Base-by-base conservation (phyloP, 1,284 basidiomycete species). In the Trichosporon sp. region DNA sequence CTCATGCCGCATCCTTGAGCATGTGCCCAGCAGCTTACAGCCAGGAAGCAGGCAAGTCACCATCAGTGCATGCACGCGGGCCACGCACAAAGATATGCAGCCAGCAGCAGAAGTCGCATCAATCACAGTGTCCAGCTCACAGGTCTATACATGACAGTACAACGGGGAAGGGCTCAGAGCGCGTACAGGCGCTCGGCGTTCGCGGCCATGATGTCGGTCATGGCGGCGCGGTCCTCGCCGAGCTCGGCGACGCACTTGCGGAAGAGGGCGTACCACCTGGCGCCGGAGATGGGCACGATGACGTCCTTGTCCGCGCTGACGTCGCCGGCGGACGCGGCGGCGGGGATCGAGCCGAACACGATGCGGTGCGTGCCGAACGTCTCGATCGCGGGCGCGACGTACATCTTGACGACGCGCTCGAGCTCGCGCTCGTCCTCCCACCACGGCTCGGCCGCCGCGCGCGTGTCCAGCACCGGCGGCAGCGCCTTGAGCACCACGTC, bases 241-340 rank as follows among this genome's bases (percentile, higher is more conserved):
- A 95, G 85, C 82, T 94, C 92, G n/a, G 90, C 87, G 65, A 93
- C 86, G 1, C 89, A 89, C 79, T 91, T 91, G 71, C 91, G 86
- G 15, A 92, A 89, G 67, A 93, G 86, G 71, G 88, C 89, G 77
- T 92, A 95, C 93, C 93, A 95, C 74, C 90, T 88, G 15, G 86
- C 42, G 85, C 88, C 62, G 77, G 76, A 29, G 82, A 85, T 63
- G 78, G 84, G n/a, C 84, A 86, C 65, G 74, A 80, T n/a, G 81
- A 79, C 62, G 7, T 34, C 58, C 31, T 68, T 65, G 18, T 34
- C n/a, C 8, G 7, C 13, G 21, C 8, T 65, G 64, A 77, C 67
- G 12, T 31, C 15, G 29, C 27, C 27, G 18, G 72, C 67, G 1
- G 67, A 31, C 11, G 74, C 70, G 0, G 79, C 70, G 11, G 86